Evolutionary conservation across 139 green algal species (phyloP), one percentile per base, ranked within the genome.

Genomic region (Tetradesmus obliquus): DNA sequence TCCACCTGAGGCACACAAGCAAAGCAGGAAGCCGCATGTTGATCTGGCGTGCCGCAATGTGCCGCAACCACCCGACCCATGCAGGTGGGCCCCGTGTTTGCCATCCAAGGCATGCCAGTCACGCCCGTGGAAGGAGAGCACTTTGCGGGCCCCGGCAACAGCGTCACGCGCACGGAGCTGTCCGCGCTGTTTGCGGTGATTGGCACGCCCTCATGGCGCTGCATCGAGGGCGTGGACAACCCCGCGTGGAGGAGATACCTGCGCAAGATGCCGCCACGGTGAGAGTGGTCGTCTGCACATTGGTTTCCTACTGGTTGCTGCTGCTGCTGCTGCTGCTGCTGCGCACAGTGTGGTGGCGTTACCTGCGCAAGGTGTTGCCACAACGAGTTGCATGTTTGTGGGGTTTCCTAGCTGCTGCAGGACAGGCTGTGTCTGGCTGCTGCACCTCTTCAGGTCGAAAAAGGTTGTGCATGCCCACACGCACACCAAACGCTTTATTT

Each of bases 151-250:
- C 91, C 92, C 7, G 93, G 90, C 62, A 94, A 89, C 86, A 82
- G 72, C 53, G 91, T 91, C 55, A 96, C 96, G 4, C 94, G 94
- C 86, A 88, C 84, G 0, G 97, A 99, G 95, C 94, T 99, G 91
- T 84, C 94, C 15, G 95, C 96, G 15, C 94, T 99, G 51, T 99
- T 99, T 90, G 91, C 96, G 5, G 97, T 99, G 19, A 96, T 99
- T 9, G 98, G 98, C 83, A 99, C 96, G 17, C 98, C 98, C 15
- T 82, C 93, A 20, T 99, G 97, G 97, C 91, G 88, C 4, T 96
- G 97, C 88, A 96, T 98, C n/a, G 96, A 97, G 51, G 90, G 19
- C 1, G 95, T 99, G 19, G 90, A 93, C 20, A 94, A 82, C 60
- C 69, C 90, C 1, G 84, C 82, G 13, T 99, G 98, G 98, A 93